Evolutionary conservation across 2,329 filamentous ascomycete genomes (phyloP).

Genomic region (Drechslerella coelobrocha): DNA sequence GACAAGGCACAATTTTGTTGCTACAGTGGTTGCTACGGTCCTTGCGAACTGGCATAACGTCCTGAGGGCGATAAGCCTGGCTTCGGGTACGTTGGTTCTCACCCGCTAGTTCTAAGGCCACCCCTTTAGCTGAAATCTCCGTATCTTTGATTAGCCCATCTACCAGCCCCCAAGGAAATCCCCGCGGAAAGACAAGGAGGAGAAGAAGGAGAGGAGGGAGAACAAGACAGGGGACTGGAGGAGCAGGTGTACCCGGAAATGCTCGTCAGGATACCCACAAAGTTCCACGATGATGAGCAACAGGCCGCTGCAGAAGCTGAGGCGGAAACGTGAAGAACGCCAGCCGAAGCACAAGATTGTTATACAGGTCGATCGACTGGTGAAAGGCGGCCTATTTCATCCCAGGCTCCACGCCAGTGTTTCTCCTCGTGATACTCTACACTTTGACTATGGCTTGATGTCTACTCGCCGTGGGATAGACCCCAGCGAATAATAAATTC

Average conservation of each 20-base stretch:
- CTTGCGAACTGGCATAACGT: constrained; percentile 89
- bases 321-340: neutral
- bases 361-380: neutral
- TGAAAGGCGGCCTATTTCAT: too few species aligned
- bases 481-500: too few species aligned
- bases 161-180: constrained; percentile 67
- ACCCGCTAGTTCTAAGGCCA: neutral
- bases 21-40: constrained; percentile 78
- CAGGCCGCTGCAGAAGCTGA: constrained; percentile 11
- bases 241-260: constrained; percentile 70
- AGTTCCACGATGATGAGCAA: constrained; percentile 44
- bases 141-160: constrained; percentile 66
- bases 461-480: too few species aligned
- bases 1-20: neutral
- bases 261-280: constrained; percentile 75
- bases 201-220: constrained; percentile 57
- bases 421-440: too few species aligned
- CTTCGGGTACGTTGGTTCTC: constrained; percentile 69
- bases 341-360: neutral
- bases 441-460: too few species aligned
- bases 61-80: constrained; percentile 83
- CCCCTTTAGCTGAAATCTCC: constrained; percentile 18
- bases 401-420: too few species aligned
- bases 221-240: constrained; percentile 57
- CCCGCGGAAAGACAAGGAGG: constrained; percentile 60